phyloP scores from a whole-genome alignment of 2,329 filamentous ascomycete species.

The Diaporthe sp. region DNA sequence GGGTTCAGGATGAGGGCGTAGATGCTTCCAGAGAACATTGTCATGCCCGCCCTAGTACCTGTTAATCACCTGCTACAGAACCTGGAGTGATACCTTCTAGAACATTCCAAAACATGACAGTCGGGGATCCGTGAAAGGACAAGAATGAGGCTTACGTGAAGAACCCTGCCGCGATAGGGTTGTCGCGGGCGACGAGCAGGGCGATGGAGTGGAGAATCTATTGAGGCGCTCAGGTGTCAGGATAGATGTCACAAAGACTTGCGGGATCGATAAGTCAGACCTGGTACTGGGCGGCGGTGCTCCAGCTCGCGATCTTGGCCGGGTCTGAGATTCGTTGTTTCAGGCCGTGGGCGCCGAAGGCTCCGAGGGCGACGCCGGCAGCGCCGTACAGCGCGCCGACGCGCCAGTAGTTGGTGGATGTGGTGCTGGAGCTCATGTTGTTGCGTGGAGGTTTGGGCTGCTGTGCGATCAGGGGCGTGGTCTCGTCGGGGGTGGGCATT shows the following conservation, averaged over 20 bases:
- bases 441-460: neutral
- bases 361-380: constrained; percentile 71
- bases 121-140: no score
- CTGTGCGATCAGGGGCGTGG: neutral
- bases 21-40: constrained; percentile 76
- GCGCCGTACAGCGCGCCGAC: constrained; percentile 75
- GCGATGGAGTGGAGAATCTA: constrained; percentile 74
- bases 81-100: no score
- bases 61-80: no score
- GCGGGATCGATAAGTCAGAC: constrained; percentile 52
- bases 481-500: neutral
- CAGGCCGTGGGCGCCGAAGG: constrained; percentile 77
- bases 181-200: constrained; percentile 70
- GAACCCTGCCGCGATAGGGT: constrained; percentile 69
- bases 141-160: constrained; percentile 56
- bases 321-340: constrained; percentile 73
- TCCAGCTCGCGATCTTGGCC: constrained; percentile 69
- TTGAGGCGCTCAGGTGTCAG: neutral
- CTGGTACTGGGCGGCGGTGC: constrained; percentile 77
- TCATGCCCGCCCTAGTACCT: constrained; percentile 66
- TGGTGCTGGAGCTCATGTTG: constrained; percentile 51
- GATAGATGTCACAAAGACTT: neutral
- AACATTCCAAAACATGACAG: no score
- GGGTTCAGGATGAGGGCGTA: constrained; percentile 76
- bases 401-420: constrained; percentile 62